phyloP scores from a whole-genome alignment of 768 basidiomycete genomes.

The Tubosaeta sp. region DNA sequence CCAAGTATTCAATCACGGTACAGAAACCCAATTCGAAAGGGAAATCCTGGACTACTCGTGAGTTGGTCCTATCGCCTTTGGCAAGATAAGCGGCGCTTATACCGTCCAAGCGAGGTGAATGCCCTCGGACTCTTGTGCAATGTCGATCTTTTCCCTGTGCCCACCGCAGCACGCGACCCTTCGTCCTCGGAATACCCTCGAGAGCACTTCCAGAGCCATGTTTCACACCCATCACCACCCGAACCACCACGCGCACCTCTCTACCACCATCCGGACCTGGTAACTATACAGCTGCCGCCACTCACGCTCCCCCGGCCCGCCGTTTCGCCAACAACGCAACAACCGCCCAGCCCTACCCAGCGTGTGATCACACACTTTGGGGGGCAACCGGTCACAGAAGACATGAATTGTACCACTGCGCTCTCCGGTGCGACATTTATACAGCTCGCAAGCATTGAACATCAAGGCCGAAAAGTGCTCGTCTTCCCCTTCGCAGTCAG shows the following conservation, averaged over 20 bases:
- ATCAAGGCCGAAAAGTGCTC: slow-evolving; percentile 47
- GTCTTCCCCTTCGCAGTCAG: slow-evolving; percentile 64
- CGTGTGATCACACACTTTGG: slow-evolving; percentile 43
- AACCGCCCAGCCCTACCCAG: slow-evolving; percentile 13
- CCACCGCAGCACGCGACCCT: slow-evolving; percentile 17
- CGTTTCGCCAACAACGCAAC: slow-evolving; percentile 2
- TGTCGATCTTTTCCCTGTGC: slow-evolving; percentile 70
- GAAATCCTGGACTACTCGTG: slow-evolving; percentile 53
- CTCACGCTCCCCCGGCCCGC: slow-evolving; percentile 13
- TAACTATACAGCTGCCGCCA: slow-evolving; percentile 21
- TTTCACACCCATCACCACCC: slow-evolving; percentile 1
- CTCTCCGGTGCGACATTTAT: slow-evolving; percentile 62
- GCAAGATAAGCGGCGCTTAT: slow-evolving; percentile 1
- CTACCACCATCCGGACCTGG: slow-evolving; percentile 15
- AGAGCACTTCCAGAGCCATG: slow-evolving; percentile 13
- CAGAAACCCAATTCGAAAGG: slow-evolving; percentile 37
- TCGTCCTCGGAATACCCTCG: slow-evolving; percentile 2
- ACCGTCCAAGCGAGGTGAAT: slow-evolving; percentile 48
- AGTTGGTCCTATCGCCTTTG: slow-evolving; percentile 4
- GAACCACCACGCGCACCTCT: slow-evolving; percentile 8
- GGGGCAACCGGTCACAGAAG: slow-evolving; percentile 42
- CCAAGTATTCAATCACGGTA: slow-evolving; percentile 39
- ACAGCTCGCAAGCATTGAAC: slow-evolving; percentile 50
- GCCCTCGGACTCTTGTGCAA: slow-evolving; percentile 70
- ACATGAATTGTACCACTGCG: slow-evolving; percentile 40